These are phyloP conservation scores for Iris macrosiphon DNA, from an alignment of 106 monocot species.

Conservation along the genomic window DNA sequence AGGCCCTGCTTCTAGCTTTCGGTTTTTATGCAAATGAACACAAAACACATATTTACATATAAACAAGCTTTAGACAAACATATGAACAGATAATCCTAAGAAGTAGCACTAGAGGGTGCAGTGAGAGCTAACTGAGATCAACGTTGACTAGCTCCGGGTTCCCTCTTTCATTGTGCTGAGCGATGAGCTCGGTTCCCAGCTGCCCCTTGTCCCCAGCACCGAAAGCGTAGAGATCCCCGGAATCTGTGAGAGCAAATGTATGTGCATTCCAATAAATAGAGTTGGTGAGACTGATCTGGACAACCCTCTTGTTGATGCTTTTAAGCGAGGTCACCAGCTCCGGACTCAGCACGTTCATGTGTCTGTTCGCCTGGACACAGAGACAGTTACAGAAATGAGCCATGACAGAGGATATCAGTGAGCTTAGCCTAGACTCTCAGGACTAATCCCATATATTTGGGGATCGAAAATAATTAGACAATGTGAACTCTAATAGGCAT, in stretches of 20 bases:
- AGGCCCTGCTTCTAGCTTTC: slow-evolving; percentile 2
- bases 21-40: slow-evolving; percentile 10
- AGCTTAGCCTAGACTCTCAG: no score
- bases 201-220: slow-evolving; percentile 96
- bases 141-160: slow-evolving; percentile 68
- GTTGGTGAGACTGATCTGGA: slow-evolving; percentile 94
- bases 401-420: no score
- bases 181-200: slow-evolving; percentile 70
- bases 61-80: slow-evolving; percentile 10
- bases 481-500: no score
- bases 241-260: slow-evolving; percentile 88
- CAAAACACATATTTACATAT: slow-evolving; percentile 42
- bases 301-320: slow-evolving; percentile 60
- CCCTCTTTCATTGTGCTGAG: slow-evolving; percentile 60
- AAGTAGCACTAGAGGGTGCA: background rate
- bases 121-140: slow-evolving; percentile 52
- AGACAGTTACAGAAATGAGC: no score
- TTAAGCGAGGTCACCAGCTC: slow-evolving; percentile 80
- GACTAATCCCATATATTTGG: no score
- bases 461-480: no score
- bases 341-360: slow-evolving; percentile 63
- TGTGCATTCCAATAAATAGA: slow-evolving; percentile 97
- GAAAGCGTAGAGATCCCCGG: slow-evolving; percentile 82
- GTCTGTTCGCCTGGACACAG: slow-evolving; percentile 60
- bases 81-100: slow-evolving; percentile 2